Base-by-base conservation (phyloP, 345 rosid species). In the Combretum micranthum region DNA sequence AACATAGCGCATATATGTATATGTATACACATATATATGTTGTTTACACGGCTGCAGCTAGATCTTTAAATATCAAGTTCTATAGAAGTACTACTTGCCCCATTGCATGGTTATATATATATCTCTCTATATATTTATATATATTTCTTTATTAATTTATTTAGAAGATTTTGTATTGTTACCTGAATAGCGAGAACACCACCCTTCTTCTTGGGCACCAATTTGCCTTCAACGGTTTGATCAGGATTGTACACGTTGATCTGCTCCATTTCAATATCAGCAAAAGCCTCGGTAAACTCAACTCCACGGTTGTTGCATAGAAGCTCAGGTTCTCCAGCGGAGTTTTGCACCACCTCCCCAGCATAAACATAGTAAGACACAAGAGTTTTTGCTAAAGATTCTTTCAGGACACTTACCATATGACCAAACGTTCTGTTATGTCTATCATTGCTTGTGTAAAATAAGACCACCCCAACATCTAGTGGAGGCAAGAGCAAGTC, bases 221-320 rank as follows among this genome's bases (percentile, higher is more conserved):
- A 74, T 56, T 77, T 87, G 42, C 81, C 89, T 57, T 84, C 75
- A 51, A 90, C n/a, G 65, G 76, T 69, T 9, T 77, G 71, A 45
- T 87, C 96, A 19, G 94, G 89, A 57, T 85, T 76, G 67, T 85
- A 69, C 9, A 90, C 69, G 72, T 83, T 70, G 60, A 87, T 83
- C 21, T 77, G 63, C 20, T 23, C 42, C n/a, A 90, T 83, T 22
- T 72, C 76, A 48, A 83, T 52, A 56, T 85, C 81, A 1, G 87
- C 91, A 15, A 23, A 23, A 15, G 94, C 96, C 50, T 87, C 87
- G 17, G 66, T 1, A 53, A 87, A 90, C 50, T 85, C 90, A 10
- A 85, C 94, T 2, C 97, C 97, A 0, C 87, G 77, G 69, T 90
- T 90, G 82, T 82, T 85, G 68, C 91, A 90, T 4, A 85, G 75